A percentile compares a stretch with the other conserved stretches of the same genome.
These are phyloP conservation scores for Pseudogymnoascus sp. DNA, from an alignment of 2,329 filamentous ascomycete species.

Conservation along the genomic window DNA sequence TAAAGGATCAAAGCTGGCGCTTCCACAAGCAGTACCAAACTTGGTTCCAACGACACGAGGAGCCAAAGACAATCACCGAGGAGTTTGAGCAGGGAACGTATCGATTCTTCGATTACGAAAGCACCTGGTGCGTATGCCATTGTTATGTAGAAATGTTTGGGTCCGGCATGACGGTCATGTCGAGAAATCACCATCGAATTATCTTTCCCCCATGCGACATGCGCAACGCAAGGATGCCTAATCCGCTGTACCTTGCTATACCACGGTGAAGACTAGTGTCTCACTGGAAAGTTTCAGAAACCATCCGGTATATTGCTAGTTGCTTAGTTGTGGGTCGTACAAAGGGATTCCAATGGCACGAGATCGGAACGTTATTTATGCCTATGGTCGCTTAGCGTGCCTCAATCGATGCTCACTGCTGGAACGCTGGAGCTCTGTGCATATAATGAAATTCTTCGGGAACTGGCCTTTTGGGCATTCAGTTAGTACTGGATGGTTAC, in stretches of 20 bases:
- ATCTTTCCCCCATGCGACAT: not conserved
- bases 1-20: conserved; percentile 97
- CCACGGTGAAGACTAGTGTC: conserved; percentile 9
- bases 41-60: conserved; percentile 97
- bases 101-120: conserved; percentile 98
- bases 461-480: not conserved
- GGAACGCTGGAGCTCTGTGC: not conserved
- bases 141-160: conserved; percentile 1
- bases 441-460: not conserved
- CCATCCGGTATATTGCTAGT: not conserved
- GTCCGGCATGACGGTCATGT: conserved; percentile 12
- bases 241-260: not conserved
- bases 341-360: not conserved
- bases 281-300: conserved; percentile 11
- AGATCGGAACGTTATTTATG: not conserved
- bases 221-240: not conserved
- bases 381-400: not conserved
- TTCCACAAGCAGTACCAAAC: conserved; percentile 99
- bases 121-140: conserved; percentile 69
- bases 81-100: conserved; percentile 99
- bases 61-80: conserved; percentile 97
- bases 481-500: conserved; percentile 4
- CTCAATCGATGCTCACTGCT: conserved; percentile 1
- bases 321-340: not conserved
- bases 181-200: not conserved